These are phyloP conservation scores for Apostasia ramifera DNA, from an alignment of 106 monocot species.

Conservation along the genomic window DNA sequence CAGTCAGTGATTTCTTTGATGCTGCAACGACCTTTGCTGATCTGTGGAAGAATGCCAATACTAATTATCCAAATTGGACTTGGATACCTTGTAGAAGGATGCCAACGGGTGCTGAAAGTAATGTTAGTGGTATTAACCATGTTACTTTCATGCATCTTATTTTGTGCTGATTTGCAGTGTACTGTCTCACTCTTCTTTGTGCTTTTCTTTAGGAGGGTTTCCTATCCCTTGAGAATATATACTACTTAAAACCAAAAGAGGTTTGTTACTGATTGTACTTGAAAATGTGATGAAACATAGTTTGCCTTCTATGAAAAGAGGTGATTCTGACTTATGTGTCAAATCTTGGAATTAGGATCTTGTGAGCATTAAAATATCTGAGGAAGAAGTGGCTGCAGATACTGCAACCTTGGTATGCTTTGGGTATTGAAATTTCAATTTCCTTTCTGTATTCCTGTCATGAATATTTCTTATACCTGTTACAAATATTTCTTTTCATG, in stretches of 20 bases:
- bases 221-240: conserved; percentile 57
- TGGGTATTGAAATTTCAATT: background rate
- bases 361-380: conserved; percentile 1
- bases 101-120: conserved; percentile 12
- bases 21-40: conserved; percentile 33
- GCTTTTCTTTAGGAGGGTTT: conserved; percentile 37
- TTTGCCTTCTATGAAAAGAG: background rate
- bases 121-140: conserved; percentile 15
- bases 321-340: background rate
- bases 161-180: background rate
- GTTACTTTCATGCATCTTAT: background rate
- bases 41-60: conserved; percentile 50
- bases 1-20: conserved; percentile 26
- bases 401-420: conserved; percentile 43
- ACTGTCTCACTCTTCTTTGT: background rate
- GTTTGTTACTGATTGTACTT: conserved; percentile 10
- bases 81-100: conserved; percentile 38
- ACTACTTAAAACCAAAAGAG: conserved; percentile 14
- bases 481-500: background rate
- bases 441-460: conserved; percentile 3
- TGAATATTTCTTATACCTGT: background rate
- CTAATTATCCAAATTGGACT: conserved; percentile 43
- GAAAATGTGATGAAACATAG: background rate
- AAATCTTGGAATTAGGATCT: conserved; percentile 19
- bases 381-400: conserved; percentile 17